A percentile compares a stretch with the other conserved stretches of the same genome.
These are phyloP conservation scores for Trypanosomatidae sp. DNA, from an alignment of 208 protist genomes.

Conservation along the genomic window DNA sequence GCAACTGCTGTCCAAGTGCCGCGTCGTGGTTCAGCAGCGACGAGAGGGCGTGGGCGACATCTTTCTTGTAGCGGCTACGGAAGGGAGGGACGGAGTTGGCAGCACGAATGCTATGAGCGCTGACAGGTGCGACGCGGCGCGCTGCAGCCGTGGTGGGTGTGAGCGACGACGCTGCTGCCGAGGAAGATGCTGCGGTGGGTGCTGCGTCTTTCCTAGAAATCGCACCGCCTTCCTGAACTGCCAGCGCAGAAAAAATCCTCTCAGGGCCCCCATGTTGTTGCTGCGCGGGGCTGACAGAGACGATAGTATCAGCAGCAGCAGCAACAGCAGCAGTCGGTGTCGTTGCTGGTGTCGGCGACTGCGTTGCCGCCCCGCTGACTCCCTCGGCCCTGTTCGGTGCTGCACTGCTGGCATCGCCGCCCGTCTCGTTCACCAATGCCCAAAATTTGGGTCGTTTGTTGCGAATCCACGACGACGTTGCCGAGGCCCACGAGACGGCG, in stretches of 20 bases:
- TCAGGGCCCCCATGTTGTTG: too few species aligned
- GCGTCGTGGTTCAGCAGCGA: slow-evolving; percentile 58
- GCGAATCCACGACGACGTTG: slow-evolving; percentile 32
- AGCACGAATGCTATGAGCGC: slow-evolving; percentile 4
- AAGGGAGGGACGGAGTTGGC: slow-evolving; percentile 27
- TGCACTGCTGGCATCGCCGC: neutral
- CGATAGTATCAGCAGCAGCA: too few species aligned
- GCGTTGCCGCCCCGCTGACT: neutral
- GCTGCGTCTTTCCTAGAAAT: too few species aligned
- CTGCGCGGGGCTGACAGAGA: too few species aligned
- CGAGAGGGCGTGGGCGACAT: slow-evolving; percentile 47
- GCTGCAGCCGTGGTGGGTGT: neutral
- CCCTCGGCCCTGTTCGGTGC: neutral
- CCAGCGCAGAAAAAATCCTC: too few species aligned
- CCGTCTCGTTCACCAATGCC: slow-evolving; percentile 30
- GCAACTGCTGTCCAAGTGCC: slow-evolving; percentile 36
- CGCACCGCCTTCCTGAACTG: too few species aligned
- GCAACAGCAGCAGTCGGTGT: too few species aligned
- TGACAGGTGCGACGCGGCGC: neutral
- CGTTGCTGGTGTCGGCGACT: too few species aligned
- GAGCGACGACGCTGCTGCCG: neutral
- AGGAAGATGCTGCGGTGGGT: neutral
- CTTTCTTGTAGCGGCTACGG: slow-evolving; percentile 48
- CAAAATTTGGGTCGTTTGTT: slow-evolving; percentile 44
- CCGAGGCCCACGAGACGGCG: too few species aligned